Percentiles rank a stretch among this genome's conserved stretches.
phyloP scores from a whole-genome alignment of 140 eudicot genomes.

The Flaveria floridana region DNA sequence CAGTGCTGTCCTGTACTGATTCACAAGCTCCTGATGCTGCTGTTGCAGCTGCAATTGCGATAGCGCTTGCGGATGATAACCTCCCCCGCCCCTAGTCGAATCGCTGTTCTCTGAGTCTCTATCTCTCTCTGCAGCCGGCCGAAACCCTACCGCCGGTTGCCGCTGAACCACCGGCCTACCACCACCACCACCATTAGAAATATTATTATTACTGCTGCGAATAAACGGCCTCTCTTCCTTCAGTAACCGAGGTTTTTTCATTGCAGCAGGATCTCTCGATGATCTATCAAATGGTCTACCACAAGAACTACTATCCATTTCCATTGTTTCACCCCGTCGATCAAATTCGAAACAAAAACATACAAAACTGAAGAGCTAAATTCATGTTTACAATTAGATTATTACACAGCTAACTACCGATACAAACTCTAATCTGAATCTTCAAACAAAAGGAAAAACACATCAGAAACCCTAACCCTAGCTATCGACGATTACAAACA shows the following conservation, averaged over 20 bases:
- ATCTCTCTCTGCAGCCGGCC: slow-evolving; percentile 26
- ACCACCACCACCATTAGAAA: slow-evolving; percentile 32
- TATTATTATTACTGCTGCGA: slow-evolving; percentile 28
- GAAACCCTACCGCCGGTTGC: slow-evolving; percentile 35
- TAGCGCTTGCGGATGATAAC: slow-evolving; percentile 32
- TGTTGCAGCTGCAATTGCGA: slow-evolving; percentile 35
- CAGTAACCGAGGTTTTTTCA: slow-evolving; percentile 61
- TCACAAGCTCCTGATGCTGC: slow-evolving; percentile 77
- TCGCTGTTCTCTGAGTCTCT: slow-evolving; percentile 40
- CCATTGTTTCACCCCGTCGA: slow-evolving; percentile 31
- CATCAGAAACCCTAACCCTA: slow-evolving; percentile 42
- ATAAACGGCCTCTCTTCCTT: slow-evolving; percentile 42
- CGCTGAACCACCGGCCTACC: slow-evolving; percentile 39
- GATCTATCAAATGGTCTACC: slow-evolving; percentile 72
- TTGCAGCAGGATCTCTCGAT: slow-evolving; percentile 45
- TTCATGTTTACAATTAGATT: slow-evolving; percentile 21
- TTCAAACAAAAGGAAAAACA: background rate
- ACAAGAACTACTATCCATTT: slow-evolving; percentile 66
- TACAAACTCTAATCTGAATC: no score
- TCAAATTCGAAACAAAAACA: slow-evolving; percentile 30
- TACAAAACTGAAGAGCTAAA: slow-evolving; percentile 27
- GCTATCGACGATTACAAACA: slow-evolving; percentile 29
- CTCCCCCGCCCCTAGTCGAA: slow-evolving; percentile 35
- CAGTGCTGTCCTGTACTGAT: slow-evolving; percentile 74
- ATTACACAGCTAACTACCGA: background rate